These are phyloP conservation scores for Arachnomyces sp. DNA, from an alignment of 2,329 filamentous ascomycete species.

Conservation along the genomic window DNA sequence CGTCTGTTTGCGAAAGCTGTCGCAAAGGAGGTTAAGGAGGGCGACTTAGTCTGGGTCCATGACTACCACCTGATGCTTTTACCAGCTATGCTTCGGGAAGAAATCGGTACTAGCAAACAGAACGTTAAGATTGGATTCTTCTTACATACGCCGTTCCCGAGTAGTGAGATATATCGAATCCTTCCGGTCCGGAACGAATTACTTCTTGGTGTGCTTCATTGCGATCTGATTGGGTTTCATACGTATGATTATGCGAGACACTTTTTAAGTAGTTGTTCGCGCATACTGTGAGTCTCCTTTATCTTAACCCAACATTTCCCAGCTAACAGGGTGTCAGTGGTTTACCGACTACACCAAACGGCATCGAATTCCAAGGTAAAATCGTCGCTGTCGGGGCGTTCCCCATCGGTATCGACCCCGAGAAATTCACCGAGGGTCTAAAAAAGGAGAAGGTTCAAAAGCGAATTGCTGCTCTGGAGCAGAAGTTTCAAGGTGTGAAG, in stretches of 20 bases:
- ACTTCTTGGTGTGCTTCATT: slow-evolving; percentile 77
- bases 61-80: slow-evolving; percentile 98
- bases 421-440: slow-evolving; percentile 86
- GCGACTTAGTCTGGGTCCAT: slow-evolving; percentile 94
- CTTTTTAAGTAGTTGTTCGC: slow-evolving; percentile 93
- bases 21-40: slow-evolving; percentile 78
- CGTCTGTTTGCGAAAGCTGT: slow-evolving; percentile 83
- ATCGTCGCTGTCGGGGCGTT: slow-evolving; percentile 90
- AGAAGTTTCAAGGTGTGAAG: slow-evolving; percentile 93
- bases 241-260: slow-evolving; percentile 99
- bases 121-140: slow-evolving; percentile 99
- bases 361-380: slow-evolving; percentile 81
- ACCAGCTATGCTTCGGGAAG: slow-evolving; percentile 87
- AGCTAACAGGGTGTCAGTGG: slow-evolving; percentile 25
- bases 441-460: slow-evolving; percentile 79
- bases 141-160: slow-evolving; percentile 93
- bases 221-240: slow-evolving; percentile 94
- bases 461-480: slow-evolving; percentile 72
- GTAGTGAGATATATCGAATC: slow-evolving; percentile 93
- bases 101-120: slow-evolving; percentile 70
- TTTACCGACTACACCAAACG: slow-evolving; percentile 71
- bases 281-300: slow-evolving; percentile 59
- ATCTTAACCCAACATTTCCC: slow-evolving; percentile 6
- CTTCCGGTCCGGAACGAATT: slow-evolving; percentile 86
- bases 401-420: slow-evolving; percentile 94